Evolutionary conservation across 169 alveolate genomes (phyloP).

Genomic region (Eimeria acervulina): DNA sequence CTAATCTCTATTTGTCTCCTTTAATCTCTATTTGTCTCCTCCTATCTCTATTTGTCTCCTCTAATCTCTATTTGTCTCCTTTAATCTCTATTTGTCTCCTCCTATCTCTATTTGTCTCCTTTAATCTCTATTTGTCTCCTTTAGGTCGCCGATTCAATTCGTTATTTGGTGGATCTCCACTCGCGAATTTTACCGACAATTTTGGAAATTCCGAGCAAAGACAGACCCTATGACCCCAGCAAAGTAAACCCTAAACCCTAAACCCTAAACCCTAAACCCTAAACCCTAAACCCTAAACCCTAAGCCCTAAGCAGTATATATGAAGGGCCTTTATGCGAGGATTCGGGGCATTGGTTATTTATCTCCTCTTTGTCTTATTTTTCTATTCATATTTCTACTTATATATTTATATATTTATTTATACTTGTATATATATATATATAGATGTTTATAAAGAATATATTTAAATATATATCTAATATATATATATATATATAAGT

Average conservation of each 20-base stretch:
- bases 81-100: neutral
- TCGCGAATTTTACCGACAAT: slow-evolving; percentile 93
- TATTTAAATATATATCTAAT: neutral
- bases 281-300: no score
- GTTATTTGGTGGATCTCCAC: slow-evolving; percentile 91
- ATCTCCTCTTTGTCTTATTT: neutral
- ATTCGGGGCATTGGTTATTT: neutral
- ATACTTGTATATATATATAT: neutral
- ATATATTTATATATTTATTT: neutral
- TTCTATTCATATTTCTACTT: neutral
- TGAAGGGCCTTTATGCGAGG: no score
- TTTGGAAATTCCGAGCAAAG: slow-evolving; percentile 95
- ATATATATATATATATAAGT: neutral
- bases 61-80: no score
- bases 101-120: no score
- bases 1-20: no score
- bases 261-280: no score
- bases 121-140: no score
- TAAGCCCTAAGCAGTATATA: no score
- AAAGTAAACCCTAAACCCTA: slow-evolving; percentile 85
- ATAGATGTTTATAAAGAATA: neutral
- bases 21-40: no score
- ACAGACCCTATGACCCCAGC: slow-evolving; percentile 92
- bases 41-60: no score
- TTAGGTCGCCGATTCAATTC: slow-evolving; percentile 88